Base-by-base conservation (phyloP, 148 eudicot genomes). In the Nepenthes gracilis region DNA sequence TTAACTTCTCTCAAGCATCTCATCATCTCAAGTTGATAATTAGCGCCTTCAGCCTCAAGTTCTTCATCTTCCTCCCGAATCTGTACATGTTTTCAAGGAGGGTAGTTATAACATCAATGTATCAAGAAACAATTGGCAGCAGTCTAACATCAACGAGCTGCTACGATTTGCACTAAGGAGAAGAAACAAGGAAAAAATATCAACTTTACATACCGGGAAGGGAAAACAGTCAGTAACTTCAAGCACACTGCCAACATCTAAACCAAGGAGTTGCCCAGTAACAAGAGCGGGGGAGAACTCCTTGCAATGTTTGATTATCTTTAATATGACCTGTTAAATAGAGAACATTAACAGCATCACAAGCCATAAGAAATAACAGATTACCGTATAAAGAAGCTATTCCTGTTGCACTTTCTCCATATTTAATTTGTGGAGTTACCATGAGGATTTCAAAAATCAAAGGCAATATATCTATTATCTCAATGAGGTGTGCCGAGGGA, bases 21-120 rank as follows among this genome's bases (percentile, higher is more conserved):
- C 99, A 93, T 93, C 97, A 93, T 93, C 67, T 93, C 96, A 57
- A 93, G 99, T 67, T 93, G 96, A 75, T 88, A 93, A 75, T 86
- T 89, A 47, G 96, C 95, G 81, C 99, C 99, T 53, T 93, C 95
- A 8, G 96, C 90, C 80, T 93, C 98, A 49, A 88, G 81, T 80
- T 93, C 99, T 72, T 86, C 96, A 67, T 85, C 99, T 71, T 93
- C 99, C 74, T 89, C 99, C 43, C 94, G 84, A 34, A 73, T 77
- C 96, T 93, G 64, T 37, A 63, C 23, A 72, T 48, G 35, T 35
- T 50, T 6, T 8, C 8, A 33, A 2, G 6, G 33, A 10, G n/a
- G 55, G 4, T 1, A 52, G 14, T 14, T 52, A 14, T 5, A 52
- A 5, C 1, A 52, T 32, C 32, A 11, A 5, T 52, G 32, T 52